phyloP scores from a whole-genome alignment of 1,284 basidiomycete genomes.

The Xerocomus amazonicus region DNA sequence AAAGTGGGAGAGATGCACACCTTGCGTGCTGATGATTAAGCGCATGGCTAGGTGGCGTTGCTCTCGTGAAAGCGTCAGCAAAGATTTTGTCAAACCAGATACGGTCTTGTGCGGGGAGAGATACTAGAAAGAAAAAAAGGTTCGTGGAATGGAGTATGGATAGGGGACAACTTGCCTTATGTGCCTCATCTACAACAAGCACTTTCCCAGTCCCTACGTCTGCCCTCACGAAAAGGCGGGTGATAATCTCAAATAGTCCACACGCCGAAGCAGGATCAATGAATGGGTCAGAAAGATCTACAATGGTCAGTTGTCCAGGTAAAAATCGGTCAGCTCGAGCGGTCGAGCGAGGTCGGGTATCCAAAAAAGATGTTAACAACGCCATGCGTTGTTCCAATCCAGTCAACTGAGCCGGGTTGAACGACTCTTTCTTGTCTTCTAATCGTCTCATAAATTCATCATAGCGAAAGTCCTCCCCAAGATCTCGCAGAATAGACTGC shows the following conservation, averaged over 20 bases:
- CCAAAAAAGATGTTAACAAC: slow-evolving; percentile 51
- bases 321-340: slow-evolving; percentile 38
- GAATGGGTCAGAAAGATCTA: slow-evolving; percentile 71
- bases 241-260: slow-evolving; percentile 65
- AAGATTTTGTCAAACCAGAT: slow-evolving; percentile 52
- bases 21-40: slow-evolving; percentile 71
- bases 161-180: slow-evolving; percentile 50
- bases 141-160: neutral
- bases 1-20: slow-evolving; percentile 28
- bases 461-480: slow-evolving; percentile 47
- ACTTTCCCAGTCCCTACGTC: slow-evolving; percentile 64
- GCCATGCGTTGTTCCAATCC: slow-evolving; percentile 59
- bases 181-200: slow-evolving; percentile 70
- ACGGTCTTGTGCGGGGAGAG: slow-evolving; percentile 46
- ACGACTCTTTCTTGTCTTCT: slow-evolving; percentile 43
- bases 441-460: slow-evolving; percentile 46
- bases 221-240: slow-evolving; percentile 61
- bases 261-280: slow-evolving; percentile 65
- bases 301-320: slow-evolving; percentile 55
- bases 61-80: slow-evolving; percentile 60
- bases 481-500: slow-evolving; percentile 42
- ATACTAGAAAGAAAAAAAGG: slow-evolving; percentile 43
- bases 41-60: slow-evolving; percentile 71
- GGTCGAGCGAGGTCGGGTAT: slow-evolving; percentile 18
- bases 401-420: slow-evolving; percentile 50